Base-by-base conservation (phyloP, 306 rosid species). In the Casuarina cunninghamiana region DNA sequence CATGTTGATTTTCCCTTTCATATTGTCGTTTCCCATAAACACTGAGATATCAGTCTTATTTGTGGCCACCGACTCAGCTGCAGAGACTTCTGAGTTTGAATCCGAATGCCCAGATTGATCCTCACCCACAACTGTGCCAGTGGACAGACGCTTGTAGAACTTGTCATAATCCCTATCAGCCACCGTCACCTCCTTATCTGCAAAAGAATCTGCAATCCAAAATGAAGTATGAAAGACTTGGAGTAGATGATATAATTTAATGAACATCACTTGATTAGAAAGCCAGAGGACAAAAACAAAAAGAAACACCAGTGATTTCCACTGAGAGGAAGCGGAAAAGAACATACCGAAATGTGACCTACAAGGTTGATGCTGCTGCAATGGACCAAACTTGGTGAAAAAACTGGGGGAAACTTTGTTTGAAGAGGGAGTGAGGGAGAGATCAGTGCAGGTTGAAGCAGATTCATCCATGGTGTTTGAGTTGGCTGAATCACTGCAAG, bases 11-110 rank as follows among this genome's bases (percentile, higher is more conserved):
- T 77, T 69, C 42, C 50, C 72, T 43, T 71, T 86, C 42, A 72
- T 61, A 16, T 78, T 84, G 67, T 51, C 87, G 69, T 61, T 83
- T 78, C 87, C 83, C 58, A 81, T 77, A 72, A 74, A 87, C 74
- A 87, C 75, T 71, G 89, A 80, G 57, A 85, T 53, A 55, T 75
- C 86, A 63, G 83, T 62, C 84, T 74, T 83, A 50, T 83, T 84
- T 82, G 92, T 88, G 49, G 71, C 83, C 57, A 82, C 93, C 68
- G 98, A 94, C 80, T 89, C 97, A 19, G 88, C 93, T 42, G 80
- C 91, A 51, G 98, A 87, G 43, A 81, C 75, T 54, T 91, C 98
- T 65, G 97, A 93, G 81, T 84, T 91, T 53, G 93, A 90, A 61
- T 87, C 97, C 67, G 97, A 87, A 75, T 82, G 82, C 80, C 89